These are phyloP conservation scores for Septoria petroselini DNA, from an alignment of 2,329 filamentous ascomycete species.

Conservation along the genomic window DNA sequence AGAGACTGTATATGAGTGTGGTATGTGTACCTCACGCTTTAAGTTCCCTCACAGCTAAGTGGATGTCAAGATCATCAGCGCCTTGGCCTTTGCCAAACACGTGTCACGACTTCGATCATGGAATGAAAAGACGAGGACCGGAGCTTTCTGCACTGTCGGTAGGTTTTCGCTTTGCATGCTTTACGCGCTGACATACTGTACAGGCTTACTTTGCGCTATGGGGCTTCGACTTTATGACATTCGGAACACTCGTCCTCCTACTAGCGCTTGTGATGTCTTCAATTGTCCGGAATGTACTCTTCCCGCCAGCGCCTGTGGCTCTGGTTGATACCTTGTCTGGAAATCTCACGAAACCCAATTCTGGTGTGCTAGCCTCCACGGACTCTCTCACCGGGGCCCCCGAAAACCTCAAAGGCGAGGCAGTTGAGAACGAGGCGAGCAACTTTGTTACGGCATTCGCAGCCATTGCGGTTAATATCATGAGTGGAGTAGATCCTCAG, in stretches of 20 bases:
- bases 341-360: slow-evolving; percentile 7
- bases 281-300: neutral
- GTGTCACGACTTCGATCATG: slow-evolving; percentile 4
- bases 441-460: slow-evolving; percentile 12
- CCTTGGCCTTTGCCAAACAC: neutral
- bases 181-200: neutral
- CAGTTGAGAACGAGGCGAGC: slow-evolving; percentile 9
- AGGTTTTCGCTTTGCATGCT: neutral
- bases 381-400: slow-evolving; percentile 16
- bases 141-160: slow-evolving; percentile 2
- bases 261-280: slow-evolving; percentile 4
- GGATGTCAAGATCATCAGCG: too few relatives aligned
- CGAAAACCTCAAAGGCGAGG: slow-evolving; percentile 10
- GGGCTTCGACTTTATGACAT: neutral
- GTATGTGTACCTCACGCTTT: neutral
- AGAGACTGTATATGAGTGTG: slow-evolving; percentile 7
- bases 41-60: too few relatives aligned
- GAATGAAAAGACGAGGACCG: slow-evolving; percentile 9
- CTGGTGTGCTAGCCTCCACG: slow-evolving; percentile 8
- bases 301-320: slow-evolving; percentile 13
- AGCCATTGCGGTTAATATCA: slow-evolving; percentile 6
- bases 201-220: slow-evolving; percentile 2
- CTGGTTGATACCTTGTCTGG: slow-evolving; percentile 8
- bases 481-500: neutral
- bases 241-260: neutral